Evolutionary conservation across 768 basidiomycete genomes (phyloP).

Genomic region (Tulasnella sp.): DNA sequence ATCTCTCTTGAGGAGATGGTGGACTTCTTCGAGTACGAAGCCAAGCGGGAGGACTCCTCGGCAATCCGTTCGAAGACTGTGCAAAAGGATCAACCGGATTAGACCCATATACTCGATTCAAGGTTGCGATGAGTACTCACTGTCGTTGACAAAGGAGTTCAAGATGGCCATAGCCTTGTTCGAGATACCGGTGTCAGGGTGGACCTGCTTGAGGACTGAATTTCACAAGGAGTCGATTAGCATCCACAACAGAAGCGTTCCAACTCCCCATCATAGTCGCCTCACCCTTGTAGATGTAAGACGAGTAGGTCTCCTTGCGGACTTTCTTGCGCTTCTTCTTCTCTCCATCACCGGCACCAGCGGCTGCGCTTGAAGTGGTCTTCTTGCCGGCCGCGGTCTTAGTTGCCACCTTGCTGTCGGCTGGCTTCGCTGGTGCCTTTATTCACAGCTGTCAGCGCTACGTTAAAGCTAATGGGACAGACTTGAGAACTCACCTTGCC

Average conservation of each 20-base stretch:
- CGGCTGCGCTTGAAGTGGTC: conserved; percentile 48
- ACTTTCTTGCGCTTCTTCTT: conserved; percentile 81
- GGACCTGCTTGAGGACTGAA: conserved; percentile 89
- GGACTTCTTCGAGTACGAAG: conserved; percentile 97
- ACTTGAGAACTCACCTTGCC: conserved; percentile 37
- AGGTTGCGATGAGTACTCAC: neutral
- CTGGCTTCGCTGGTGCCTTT: conserved; percentile 42
- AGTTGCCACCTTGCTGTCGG: conserved; percentile 51
- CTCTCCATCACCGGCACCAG: conserved; percentile 40
- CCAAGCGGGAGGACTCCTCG: conserved; percentile 86
- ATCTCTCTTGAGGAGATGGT: conserved; percentile 98
- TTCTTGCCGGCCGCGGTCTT: conserved; percentile 58
- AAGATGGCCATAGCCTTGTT: conserved; percentile 93
- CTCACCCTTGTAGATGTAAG: conserved; percentile 90
- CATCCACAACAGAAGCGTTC: neutral
- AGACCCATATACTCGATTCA: neutral
- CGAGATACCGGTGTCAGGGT: conserved; percentile 98
- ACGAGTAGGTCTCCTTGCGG: conserved; percentile 87
- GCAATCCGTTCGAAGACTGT: conserved; percentile 80
- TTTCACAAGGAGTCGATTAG: neutral
- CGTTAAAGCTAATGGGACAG: neutral
- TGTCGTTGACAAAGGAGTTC: conserved; percentile 90
- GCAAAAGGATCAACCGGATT: neutral
- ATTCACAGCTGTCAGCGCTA: neutral
- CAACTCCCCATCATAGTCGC: conserved; percentile 7